Evolutionary conservation across 768 basidiomycete genomes (phyloP).

Genomic region (Amanita thiersii): DNA sequence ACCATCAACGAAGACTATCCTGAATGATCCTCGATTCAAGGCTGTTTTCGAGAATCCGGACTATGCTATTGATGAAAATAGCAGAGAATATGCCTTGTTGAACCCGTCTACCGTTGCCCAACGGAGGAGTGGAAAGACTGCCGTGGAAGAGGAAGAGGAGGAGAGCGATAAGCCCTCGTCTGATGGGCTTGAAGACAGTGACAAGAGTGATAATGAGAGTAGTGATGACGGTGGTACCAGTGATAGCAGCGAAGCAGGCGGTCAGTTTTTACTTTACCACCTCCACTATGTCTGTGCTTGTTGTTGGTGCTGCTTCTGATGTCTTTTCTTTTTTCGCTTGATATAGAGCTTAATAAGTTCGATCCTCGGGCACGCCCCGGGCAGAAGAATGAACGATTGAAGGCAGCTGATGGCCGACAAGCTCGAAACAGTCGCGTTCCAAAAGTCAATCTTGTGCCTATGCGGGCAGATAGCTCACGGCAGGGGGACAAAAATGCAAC

Average conservation of each 20-base stretch:
- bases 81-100: constrained; percentile 83
- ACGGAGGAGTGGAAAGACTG: constrained; percentile 57
- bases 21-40: constrained; percentile 84
- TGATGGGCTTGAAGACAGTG: constrained; percentile 38
- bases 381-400: constrained; percentile 36
- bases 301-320: constrained; percentile 4
- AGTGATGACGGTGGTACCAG: constrained; percentile 22
- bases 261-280: constrained; percentile 20
- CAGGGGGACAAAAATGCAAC: constrained; percentile 44
- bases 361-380: constrained; percentile 42
- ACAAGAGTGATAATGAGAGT: constrained; percentile 33
- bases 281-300: not conserved
- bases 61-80: constrained; percentile 85
- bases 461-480: constrained; percentile 35
- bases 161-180: constrained; percentile 69
- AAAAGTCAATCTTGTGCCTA: constrained; percentile 58
- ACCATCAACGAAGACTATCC: constrained; percentile 33
- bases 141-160: constrained; percentile 84
- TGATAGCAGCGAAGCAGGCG: constrained; percentile 54
- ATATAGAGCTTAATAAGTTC: constrained; percentile 40
- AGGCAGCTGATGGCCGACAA: constrained; percentile 36
- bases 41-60: constrained; percentile 87
- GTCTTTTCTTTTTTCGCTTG: constrained; percentile 1
- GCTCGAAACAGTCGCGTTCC: constrained; percentile 36
- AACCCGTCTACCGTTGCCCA: constrained; percentile 79